Percentiles rank a stretch among this genome's conserved stretches.
These are phyloP conservation scores for Rhodomyrtus psidioides DNA, from an alignment of 441 rosid species.

Conservation along the genomic window DNA sequence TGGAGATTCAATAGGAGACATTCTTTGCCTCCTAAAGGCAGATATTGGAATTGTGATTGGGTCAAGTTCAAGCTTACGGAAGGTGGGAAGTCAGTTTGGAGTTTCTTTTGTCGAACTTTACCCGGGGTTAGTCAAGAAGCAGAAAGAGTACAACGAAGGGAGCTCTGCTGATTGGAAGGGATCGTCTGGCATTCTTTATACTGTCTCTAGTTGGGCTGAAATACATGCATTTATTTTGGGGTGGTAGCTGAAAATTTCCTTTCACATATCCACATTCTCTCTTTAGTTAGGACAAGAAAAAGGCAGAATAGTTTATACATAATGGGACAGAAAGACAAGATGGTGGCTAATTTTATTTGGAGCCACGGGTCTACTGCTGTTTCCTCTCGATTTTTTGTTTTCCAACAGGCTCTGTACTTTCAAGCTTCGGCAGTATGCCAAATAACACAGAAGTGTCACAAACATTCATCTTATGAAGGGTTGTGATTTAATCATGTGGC, in stretches of 20 bases:
- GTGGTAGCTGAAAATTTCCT: slow-evolving; percentile 39
- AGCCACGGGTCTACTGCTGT: slow-evolving; percentile 24
- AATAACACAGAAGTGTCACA: not conserved
- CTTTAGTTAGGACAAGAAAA: slow-evolving; percentile 21
- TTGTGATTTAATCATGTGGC: not conserved
- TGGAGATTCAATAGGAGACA: slow-evolving; percentile 85
- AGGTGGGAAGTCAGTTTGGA: slow-evolving; percentile 72
- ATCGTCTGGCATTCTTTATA: slow-evolving; percentile 64
- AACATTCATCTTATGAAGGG: not conserved
- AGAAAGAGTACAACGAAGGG: slow-evolving; percentile 40
- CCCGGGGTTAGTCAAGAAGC: slow-evolving; percentile 64
- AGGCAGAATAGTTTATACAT: slow-evolving; percentile 19
- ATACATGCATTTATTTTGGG: slow-evolving; percentile 88
- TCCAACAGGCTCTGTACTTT: slow-evolving; percentile 17
- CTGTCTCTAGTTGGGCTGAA: slow-evolving; percentile 87
- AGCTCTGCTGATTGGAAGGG: slow-evolving; percentile 52
- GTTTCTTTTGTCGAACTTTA: slow-evolving; percentile 68
- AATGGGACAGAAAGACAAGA: slow-evolving; percentile 25
- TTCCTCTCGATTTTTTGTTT: not conserved
- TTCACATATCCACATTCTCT: not conserved
- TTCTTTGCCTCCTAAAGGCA: slow-evolving; percentile 85
- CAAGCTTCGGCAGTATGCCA: not conserved
- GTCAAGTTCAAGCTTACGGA: slow-evolving; percentile 74
- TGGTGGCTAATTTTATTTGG: slow-evolving; percentile 43
- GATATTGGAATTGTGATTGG: slow-evolving; percentile 87